Conservation (phyloP, 2,329 filamentous ascomycete genomes). For the Neonectria magnoliae region DNA sequence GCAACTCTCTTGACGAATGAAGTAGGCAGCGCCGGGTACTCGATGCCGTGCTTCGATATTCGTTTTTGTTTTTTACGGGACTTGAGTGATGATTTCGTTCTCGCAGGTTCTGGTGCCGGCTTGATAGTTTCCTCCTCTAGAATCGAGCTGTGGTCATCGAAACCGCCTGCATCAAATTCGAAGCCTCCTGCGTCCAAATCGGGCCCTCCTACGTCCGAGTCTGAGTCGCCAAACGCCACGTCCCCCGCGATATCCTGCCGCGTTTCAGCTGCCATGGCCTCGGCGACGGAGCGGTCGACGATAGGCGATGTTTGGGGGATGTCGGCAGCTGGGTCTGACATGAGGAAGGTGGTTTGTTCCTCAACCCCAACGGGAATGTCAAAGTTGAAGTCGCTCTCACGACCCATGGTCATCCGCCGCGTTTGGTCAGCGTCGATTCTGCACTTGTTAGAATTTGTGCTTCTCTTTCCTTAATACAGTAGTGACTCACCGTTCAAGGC, state of each 20-base stretch:
- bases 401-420: constrained; percentile 52
- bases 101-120: background rate
- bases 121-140: constrained; percentile 27
- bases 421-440: constrained; percentile 55
- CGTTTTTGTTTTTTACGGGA: constrained; percentile 52
- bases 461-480: background rate
- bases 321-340: constrained; percentile 50
- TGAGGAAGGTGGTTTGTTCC: constrained; percentile 62
- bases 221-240: constrained; percentile 26
- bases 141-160: constrained; percentile 41
- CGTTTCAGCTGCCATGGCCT: constrained; percentile 31
- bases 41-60: constrained; percentile 75
- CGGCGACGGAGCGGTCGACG: constrained; percentile 30
- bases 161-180: constrained; percentile 27
- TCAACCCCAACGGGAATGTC: constrained; percentile 59
- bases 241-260: constrained; percentile 25
- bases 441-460: constrained; percentile 16
- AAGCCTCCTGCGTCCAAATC: constrained; percentile 22
- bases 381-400: constrained; percentile 63
- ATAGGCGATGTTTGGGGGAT: constrained; percentile 42
- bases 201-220: constrained; percentile 26
- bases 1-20: constrained; percentile 79
- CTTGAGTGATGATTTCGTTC: constrained; percentile 25
- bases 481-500: constrained; percentile 54
- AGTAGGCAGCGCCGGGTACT: constrained; percentile 78